Evolutionary conservation across 2,329 filamentous ascomycete species (phyloP), one percentile per base, ranked within the genome.

Genomic region (Emmonsiellopsis sp.): DNA sequence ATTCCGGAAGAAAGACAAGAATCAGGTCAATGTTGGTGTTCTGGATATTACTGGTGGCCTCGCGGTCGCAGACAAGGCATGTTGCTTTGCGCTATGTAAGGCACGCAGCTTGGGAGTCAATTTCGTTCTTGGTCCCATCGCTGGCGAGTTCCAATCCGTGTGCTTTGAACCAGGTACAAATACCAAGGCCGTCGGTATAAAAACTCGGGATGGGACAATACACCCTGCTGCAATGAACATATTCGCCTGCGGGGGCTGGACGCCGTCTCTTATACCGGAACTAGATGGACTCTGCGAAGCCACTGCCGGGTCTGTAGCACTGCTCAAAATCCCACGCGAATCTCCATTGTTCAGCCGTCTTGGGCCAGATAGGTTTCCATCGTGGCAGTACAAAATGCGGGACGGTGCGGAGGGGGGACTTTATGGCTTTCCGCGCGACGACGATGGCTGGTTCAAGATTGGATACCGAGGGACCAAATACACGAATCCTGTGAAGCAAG

Each of bases 401-500:
- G 63, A 69, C 6, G 65, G 69, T 13, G 60, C 63, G 4, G 61
- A 67, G 7, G 74, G 72, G 0, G 75, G 74, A 1, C 63, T 79
- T 0, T 77, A 79, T 56, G 76, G 77, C 13, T 78, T 80, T 45
- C 70, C 78, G 0, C 60, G 70, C 0, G 70, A 73, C 20, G 64
- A 71, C 7, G 57, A 72, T 2, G 72, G 76, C 0, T 59, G 70
- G n/a, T 58, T 79, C 50, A 78, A 79, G 58, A 70, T 77, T 54
- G 78, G 73, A 1, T 81, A 74, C 54, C 70, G 78, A 1, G 76
- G 74, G 1, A 76, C 69, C 0, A 81, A 80, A 61, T 78, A 70
- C 58, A 76, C 75, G 1, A 77, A 79, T 55, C 73, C 72, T 0
- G 55, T 66, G 20, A 15, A 50, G 0, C 70, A 72, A 31, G n/a